Conservation (phyloP, 352 stramenopile genomes). For the Nothophytophthora sp. region DNA sequence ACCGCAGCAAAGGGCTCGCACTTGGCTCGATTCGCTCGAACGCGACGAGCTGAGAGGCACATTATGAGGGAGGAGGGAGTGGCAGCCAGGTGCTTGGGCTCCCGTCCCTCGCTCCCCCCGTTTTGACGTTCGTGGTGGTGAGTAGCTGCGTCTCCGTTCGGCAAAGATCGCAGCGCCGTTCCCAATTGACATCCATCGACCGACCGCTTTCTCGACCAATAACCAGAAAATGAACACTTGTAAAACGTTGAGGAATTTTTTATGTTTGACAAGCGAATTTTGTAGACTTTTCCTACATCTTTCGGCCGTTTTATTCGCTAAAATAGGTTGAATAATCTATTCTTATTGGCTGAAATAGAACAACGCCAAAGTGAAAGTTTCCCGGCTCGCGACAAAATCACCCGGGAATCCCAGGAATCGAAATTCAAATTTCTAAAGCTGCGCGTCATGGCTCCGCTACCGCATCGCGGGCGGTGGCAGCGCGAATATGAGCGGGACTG, state of each 20-base stretch:
- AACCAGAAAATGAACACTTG: not conserved
- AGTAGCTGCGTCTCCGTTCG: conserved; percentile 14
- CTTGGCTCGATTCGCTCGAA: conserved; percentile 1
- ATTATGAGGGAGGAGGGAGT: conserved; percentile 21
- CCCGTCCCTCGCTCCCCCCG: conserved; percentile 4
- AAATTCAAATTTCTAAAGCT: conserved; percentile 30
- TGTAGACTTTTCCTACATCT: too few species aligned
- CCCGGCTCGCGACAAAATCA: too few species aligned
- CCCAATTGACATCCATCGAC: conserved; percentile 20
- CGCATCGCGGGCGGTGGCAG: conserved; percentile 55
- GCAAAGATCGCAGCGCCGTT: conserved; percentile 18
- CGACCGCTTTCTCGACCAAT: conserved; percentile 15
- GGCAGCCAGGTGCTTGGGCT: conserved; percentile 5
- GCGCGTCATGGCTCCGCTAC: conserved; percentile 5
- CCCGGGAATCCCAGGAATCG: too few species aligned
- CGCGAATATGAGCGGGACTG: conserved; percentile 70
- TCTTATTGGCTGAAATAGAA: conserved; percentile 15
- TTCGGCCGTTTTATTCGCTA: too few species aligned
- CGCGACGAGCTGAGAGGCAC: conserved; percentile 13
- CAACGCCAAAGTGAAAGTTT: not conserved
- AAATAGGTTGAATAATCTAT: too few species aligned
- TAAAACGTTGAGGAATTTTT: not conserved
- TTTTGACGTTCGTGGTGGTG: conserved; percentile 19
- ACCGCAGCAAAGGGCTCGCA: conserved; percentile 8
- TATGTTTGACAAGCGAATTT: not conserved